A percentile compares a stretch with the other conserved stretches of the same genome.
phyloP scores from a whole-genome alignment of 768 basidiomycete species.

The Amanita muscaria region DNA sequence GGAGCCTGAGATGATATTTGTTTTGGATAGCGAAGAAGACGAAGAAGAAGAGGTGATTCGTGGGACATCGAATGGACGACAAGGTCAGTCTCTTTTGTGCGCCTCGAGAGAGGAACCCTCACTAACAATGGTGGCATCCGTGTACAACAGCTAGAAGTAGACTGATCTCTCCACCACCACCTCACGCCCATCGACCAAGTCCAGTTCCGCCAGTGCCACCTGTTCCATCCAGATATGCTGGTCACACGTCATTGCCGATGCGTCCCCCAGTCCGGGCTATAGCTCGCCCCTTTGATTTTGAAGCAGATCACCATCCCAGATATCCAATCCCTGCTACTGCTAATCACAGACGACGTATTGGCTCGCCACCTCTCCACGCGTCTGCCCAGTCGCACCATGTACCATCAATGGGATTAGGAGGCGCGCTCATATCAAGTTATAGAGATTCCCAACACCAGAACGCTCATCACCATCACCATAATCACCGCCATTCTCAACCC shows the following conservation, averaged over 20 bases:
- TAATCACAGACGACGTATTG: conserved; percentile 13
- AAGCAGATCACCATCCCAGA: conserved; percentile 21
- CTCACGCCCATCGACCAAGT: conserved; percentile 26
- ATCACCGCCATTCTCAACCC: conserved; percentile 7
- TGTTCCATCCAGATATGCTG: conserved; percentile 29
- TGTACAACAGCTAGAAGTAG: conserved; percentile 12
- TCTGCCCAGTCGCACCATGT: conserved; percentile 44
- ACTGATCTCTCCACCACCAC: conserved; percentile 44
- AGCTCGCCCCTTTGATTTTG: conserved; percentile 44
- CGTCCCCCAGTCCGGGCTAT: conserved; percentile 43
- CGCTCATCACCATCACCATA: not conserved
- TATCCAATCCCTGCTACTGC: conserved; percentile 9
- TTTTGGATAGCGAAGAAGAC: conserved; percentile 6
- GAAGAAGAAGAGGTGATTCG: not conserved
- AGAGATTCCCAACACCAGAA: conserved; percentile 12
- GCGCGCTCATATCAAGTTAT: conserved; percentile 43
- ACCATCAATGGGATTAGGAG: conserved; percentile 58
- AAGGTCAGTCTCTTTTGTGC: not conserved
- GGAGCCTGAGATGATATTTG: not conserved
- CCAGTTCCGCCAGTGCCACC: conserved; percentile 51
- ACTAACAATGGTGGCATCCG: no score
- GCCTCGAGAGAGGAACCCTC: no score
- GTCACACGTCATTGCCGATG: conserved; percentile 29
- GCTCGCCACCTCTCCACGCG: conserved; percentile 18
- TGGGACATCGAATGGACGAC: not conserved